A percentile compares a stretch with the other conserved stretches of the same genome.
phyloP scores from a whole-genome alignment of 192 early-diverging fungal genomes.

The Dissophora ornata region DNA sequence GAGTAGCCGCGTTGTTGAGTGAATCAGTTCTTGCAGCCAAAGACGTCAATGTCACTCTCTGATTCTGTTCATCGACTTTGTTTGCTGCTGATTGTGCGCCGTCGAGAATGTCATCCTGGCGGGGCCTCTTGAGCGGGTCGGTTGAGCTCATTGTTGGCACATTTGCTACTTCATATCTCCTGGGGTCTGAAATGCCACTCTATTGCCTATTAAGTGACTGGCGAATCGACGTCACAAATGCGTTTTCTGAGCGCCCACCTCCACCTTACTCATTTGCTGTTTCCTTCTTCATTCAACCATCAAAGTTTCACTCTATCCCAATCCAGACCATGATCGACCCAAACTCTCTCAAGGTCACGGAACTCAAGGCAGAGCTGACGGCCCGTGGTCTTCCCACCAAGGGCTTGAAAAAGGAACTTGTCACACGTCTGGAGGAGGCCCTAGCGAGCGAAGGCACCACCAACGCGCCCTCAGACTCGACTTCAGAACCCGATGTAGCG shows the following conservation, averaged over 20 bases:
- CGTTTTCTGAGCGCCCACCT: too few relatives aligned
- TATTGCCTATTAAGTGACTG: too few relatives aligned
- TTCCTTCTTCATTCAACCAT: too few relatives aligned
- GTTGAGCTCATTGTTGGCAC: constrained; percentile 6
- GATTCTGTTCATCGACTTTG: neutral
- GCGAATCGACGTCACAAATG: too few relatives aligned
- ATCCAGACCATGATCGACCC: constrained; percentile 42
- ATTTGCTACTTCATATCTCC: too few relatives aligned
- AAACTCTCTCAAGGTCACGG: constrained; percentile 66
- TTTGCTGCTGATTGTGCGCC: neutral
- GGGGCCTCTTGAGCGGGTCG: neutral
- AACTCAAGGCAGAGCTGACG: constrained; percentile 68
- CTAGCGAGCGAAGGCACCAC: constrained; percentile 37
- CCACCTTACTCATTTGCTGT: too few relatives aligned
- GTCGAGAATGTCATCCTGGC: neutral
- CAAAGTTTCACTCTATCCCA: neutral
- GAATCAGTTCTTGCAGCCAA: too few relatives aligned
- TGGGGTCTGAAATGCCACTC: too few relatives aligned
- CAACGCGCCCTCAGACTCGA: constrained; percentile 9
- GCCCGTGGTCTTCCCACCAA: constrained; percentile 65
- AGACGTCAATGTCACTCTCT: neutral
- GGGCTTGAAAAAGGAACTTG: constrained; percentile 74
- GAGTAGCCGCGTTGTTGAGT: too few relatives aligned
- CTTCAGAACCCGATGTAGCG: constrained; percentile 29
- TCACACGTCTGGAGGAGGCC: constrained; percentile 70